Evolutionary conservation across 805 yeast species (phyloP).

Genomic region (Kodamaea jinghongensis): DNA sequence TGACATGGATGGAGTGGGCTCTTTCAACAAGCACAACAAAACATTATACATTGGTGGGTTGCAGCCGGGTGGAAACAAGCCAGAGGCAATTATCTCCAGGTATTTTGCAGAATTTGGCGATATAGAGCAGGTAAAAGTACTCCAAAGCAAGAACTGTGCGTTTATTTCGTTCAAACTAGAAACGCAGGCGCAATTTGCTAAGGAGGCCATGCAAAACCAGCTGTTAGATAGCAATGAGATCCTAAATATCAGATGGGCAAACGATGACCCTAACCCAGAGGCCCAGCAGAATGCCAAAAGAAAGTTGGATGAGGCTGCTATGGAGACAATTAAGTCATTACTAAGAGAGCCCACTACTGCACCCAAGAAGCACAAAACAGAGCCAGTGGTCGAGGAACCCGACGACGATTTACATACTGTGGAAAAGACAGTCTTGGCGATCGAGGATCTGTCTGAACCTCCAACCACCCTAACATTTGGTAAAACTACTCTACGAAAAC

Average conservation of each 20-base stretch:
- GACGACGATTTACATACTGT: slow-evolving; percentile 7
- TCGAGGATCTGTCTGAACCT: background rate
- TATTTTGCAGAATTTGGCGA: slow-evolving; percentile 76
- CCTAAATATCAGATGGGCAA: slow-evolving; percentile 80
- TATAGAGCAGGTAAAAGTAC: slow-evolving; percentile 61
- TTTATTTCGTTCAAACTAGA: slow-evolving; percentile 72
- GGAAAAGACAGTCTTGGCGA: background rate
- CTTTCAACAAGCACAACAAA: slow-evolving; percentile 63
- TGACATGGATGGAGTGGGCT: slow-evolving; percentile 94
- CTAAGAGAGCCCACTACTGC: slow-evolving; percentile 21
- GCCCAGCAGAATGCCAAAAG: slow-evolving; percentile 52
- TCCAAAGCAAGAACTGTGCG: slow-evolving; percentile 65
- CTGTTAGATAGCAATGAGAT: slow-evolving; percentile 57
- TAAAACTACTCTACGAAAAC: slow-evolving; percentile 8
- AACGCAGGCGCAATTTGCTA: slow-evolving; percentile 86
- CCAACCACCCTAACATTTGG: slow-evolving; percentile 8
- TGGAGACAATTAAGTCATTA: slow-evolving; percentile 49
- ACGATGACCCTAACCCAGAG: slow-evolving; percentile 78
- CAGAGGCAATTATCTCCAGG: slow-evolving; percentile 31
- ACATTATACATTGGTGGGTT: slow-evolving; percentile 75
- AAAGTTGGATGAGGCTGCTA: slow-evolving; percentile 49
- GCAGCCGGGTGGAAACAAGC: slow-evolving; percentile 33
- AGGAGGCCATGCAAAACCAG: slow-evolving; percentile 91
- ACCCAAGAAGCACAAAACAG: slow-evolving; percentile 9
- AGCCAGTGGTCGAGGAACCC: slow-evolving; percentile 21